Percentiles rank a stretch among this genome's conserved stretches.
These are phyloP conservation scores for Alternaria gansuensis DNA, from an alignment of 2,329 filamentous ascomycete genomes.

Conservation along the genomic window DNA sequence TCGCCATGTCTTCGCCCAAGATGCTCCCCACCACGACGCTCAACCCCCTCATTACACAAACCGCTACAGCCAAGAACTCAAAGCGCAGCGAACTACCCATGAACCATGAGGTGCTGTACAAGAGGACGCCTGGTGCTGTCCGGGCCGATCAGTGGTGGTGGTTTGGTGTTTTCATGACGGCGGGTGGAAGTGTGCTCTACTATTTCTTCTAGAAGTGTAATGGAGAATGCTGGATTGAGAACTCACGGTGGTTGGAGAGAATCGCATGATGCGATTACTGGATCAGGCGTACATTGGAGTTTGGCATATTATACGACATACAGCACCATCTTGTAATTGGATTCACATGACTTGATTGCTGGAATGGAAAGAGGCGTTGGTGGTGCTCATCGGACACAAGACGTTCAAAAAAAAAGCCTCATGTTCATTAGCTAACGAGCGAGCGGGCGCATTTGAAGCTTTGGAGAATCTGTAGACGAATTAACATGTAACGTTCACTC, in stretches of 20 bases:
- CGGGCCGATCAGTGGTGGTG: conserved; percentile 61
- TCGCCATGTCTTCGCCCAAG: conserved; percentile 68
- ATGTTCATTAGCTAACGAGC: conserved; percentile 1
- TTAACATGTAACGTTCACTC: not conserved
- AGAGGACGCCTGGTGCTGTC: conserved; percentile 48
- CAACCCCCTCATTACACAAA: conserved; percentile 61
- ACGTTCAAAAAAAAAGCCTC: not conserved
- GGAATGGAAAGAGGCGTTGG: conserved; percentile 1
- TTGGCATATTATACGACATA: not conserved
- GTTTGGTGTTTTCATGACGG: conserved; percentile 60
- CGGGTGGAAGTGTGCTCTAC: conserved; percentile 59
- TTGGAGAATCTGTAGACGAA: conserved; percentile 1
- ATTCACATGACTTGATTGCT: not conserved
- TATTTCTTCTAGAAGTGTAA: conserved; percentile 50
- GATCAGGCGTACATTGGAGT: not conserved
- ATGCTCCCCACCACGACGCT: conserved; percentile 76
- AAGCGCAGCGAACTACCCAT: conserved; percentile 52
- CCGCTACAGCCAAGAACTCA: conserved; percentile 48
- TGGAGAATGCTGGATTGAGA: not conserved
- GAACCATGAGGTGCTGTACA: conserved; percentile 53
- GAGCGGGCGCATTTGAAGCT: not conserved
- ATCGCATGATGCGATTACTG: not conserved
- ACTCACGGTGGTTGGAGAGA: not conserved
- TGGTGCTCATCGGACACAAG: not conserved
- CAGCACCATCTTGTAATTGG: not conserved